Percentiles rank a stretch among this genome's conserved stretches.
Evolutionary conservation across 2,329 filamentous ascomycete genomes (phyloP).

Genomic region (Penicillium aurantiogriseum): DNA sequence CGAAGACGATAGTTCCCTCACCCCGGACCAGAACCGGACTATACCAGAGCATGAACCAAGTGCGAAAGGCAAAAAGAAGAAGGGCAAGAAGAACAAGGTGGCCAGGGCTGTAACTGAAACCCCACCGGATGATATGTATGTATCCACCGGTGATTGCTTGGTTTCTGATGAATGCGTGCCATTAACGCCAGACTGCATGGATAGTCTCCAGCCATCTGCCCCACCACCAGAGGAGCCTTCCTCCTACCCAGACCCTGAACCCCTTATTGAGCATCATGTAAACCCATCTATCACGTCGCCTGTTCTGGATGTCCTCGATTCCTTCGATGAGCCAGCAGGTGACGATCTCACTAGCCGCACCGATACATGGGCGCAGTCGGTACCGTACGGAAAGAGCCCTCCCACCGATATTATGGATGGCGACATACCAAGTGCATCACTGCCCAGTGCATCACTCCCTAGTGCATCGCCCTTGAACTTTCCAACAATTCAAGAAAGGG

Average conservation of each 20-base stretch:
- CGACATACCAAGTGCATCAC: constrained; percentile 38
- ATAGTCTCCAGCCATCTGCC: constrained; percentile 30
- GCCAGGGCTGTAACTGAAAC: constrained; percentile 33
- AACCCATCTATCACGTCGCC: constrained; percentile 35
- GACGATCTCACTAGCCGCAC: constrained; percentile 39
- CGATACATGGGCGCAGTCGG: constrained; percentile 45
- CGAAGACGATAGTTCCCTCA: constrained; percentile 31
- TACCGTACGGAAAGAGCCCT: constrained; percentile 48
- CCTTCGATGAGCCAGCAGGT: constrained; percentile 31
- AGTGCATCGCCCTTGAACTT: constrained; percentile 43
- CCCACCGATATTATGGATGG: constrained; percentile 40
- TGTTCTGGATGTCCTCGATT: constrained; percentile 39
- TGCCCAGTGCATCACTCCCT: constrained; percentile 35
- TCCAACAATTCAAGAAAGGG: constrained; percentile 38
- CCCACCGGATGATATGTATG: constrained; percentile 40
- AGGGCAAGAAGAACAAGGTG: constrained; percentile 38
- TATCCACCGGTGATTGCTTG: constrained; percentile 1
- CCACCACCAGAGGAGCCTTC: constrained; percentile 31
- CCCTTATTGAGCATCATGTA: constrained; percentile 21
- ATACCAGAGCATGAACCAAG: constrained; percentile 34
- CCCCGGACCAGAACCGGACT: constrained; percentile 27
- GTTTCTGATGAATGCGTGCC: constrained; percentile 2
- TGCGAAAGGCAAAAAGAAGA: constrained; percentile 43
- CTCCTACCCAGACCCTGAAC: constrained; percentile 30
- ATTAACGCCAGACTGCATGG: constrained; percentile 10